phyloP scores from a whole-genome alignment of 2,329 filamentous ascomycete species.

The Phaeosphaeriaceae sp. region DNA sequence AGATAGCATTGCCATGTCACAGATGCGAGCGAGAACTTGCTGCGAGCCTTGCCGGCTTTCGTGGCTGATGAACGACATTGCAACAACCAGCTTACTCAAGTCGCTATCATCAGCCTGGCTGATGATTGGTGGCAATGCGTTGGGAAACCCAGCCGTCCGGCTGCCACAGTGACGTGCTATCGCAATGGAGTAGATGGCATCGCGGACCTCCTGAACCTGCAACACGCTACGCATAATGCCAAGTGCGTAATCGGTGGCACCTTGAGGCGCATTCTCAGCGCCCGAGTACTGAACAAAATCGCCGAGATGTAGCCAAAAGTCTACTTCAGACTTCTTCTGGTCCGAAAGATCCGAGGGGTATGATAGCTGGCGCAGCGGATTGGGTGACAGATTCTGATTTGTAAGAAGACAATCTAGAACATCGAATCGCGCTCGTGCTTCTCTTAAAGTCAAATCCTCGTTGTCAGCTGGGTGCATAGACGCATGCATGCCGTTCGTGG shows the following conservation, averaged over 20 bases:
- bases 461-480: slow-evolving; percentile 38
- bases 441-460: slow-evolving; percentile 67
- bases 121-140: slow-evolving; percentile 40
- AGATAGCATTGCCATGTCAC: slow-evolving; percentile 56
- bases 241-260: slow-evolving; percentile 70
- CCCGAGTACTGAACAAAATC: slow-evolving; percentile 71
- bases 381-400: slow-evolving; percentile 68
- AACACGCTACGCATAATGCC: slow-evolving; percentile 71
- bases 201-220: slow-evolving; percentile 82
- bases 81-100: slow-evolving; percentile 54
- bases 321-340: slow-evolving; percentile 60
- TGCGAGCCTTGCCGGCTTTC: slow-evolving; percentile 54
- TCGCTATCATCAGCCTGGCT: slow-evolving; percentile 44
- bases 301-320: slow-evolving; percentile 83
- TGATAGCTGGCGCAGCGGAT: slow-evolving; percentile 62
- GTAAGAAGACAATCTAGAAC: slow-evolving; percentile 79
- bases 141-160: slow-evolving; percentile 56
- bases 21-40: slow-evolving; percentile 57
- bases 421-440: slow-evolving; percentile 69
- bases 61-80: slow-evolving; percentile 56
- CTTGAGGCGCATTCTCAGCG: slow-evolving; percentile 63
- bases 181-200: slow-evolving; percentile 88
- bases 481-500: slow-evolving; percentile 51
- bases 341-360: slow-evolving; percentile 53
- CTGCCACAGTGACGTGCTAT: slow-evolving; percentile 77